Evolutionary conservation across 495 filamentous ascomycete genomes (phyloP).

Genomic region (Aspergillus conjunctus): DNA sequence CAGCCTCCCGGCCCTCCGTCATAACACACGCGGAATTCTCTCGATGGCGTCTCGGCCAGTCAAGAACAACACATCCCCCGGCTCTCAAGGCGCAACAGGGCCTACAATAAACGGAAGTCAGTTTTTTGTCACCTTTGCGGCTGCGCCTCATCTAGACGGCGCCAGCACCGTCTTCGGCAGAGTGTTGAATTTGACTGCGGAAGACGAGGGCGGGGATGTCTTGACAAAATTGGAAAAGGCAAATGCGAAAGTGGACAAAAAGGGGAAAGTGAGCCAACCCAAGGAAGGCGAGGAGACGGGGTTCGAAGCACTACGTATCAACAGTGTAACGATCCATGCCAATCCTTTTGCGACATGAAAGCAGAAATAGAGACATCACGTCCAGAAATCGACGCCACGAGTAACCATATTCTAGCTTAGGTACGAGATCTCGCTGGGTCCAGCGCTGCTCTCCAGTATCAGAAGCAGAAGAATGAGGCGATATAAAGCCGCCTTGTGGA

Average conservation of each 20-base stretch:
- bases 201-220: slow-evolving; percentile 49
- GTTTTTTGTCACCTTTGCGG: slow-evolving; percentile 87
- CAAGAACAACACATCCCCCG: slow-evolving; percentile 57
- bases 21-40: slow-evolving; percentile 83
- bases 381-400: not conserved
- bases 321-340: slow-evolving; percentile 84
- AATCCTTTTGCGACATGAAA: slow-evolving; percentile 82
- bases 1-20: slow-evolving; percentile 70
- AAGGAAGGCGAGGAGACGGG: slow-evolving; percentile 49
- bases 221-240: slow-evolving; percentile 69
- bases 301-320: slow-evolving; percentile 63
- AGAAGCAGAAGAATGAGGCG: too few species aligned
- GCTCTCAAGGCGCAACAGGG: slow-evolving; percentile 50
- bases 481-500: too few species aligned
- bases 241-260: slow-evolving; percentile 86
- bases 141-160: slow-evolving; percentile 90
- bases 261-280: slow-evolving; percentile 67
- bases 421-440: too few species aligned
- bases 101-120: slow-evolving; percentile 88
- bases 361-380: not conserved
- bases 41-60: slow-evolving; percentile 85
- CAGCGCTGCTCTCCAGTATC: too few species aligned
- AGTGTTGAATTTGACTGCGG: slow-evolving; percentile 55
- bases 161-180: slow-evolving; percentile 93
- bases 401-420: not conserved